A percentile compares a stretch with the other conserved stretches of the same genome.
These are phyloP conservation scores for Solanum pimpinellifolium DNA, from an alignment of 257 asterid species.

Conservation along the genomic window DNA sequence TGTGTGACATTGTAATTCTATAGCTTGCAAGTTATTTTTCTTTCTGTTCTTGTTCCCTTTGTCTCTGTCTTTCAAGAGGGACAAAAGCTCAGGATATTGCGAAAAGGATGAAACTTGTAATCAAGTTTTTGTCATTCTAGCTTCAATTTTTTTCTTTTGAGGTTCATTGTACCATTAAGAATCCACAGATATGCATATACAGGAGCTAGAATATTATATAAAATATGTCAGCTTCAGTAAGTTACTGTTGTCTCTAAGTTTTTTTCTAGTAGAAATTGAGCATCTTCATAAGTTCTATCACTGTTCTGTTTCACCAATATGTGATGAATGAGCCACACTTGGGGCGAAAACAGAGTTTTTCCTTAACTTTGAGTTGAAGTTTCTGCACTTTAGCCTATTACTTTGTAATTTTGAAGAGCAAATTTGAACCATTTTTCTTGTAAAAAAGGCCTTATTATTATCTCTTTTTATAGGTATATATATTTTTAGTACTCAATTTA, in stretches of 20 bases:
- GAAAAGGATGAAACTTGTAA: background rate
- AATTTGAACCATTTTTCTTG: background rate
- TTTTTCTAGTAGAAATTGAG: background rate
- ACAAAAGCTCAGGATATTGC: background rate
- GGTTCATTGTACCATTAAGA: background rate
- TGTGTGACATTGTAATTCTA: background rate
- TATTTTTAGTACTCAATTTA: background rate
- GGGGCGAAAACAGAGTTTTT: background rate
- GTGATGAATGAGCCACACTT: background rate
- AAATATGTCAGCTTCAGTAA: background rate
- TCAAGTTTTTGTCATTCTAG: background rate
- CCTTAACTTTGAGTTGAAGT: background rate
- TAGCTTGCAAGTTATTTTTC: background rate
- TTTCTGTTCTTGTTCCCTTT: background rate
- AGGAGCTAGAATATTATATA: background rate
- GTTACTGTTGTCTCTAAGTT: background rate
- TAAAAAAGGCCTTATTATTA: background rate
- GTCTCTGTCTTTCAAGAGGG: background rate
- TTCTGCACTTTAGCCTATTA: background rate
- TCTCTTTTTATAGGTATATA: background rate
- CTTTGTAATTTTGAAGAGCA: background rate
- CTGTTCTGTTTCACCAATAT: background rate
- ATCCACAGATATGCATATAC: background rate
- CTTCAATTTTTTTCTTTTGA: background rate
- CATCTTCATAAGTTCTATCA: background rate